Percentiles rank a stretch among this genome's conserved stretches.
Evolutionary conservation across 2,329 filamentous ascomycete species (phyloP).

Genomic region (Colletotrichum sp.): DNA sequence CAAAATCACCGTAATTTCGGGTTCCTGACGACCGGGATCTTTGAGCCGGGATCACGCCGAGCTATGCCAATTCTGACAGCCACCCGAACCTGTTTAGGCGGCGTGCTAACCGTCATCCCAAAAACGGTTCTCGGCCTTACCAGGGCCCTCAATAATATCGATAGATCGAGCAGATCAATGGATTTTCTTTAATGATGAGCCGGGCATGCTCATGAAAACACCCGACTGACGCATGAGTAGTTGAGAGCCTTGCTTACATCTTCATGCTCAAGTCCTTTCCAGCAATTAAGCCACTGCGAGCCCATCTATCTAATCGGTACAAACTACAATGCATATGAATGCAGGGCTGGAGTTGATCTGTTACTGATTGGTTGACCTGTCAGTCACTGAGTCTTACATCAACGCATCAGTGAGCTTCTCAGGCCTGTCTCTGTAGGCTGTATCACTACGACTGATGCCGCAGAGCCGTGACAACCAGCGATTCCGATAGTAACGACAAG

Average conservation of each 20-base stretch:
- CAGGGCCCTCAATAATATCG: background rate
- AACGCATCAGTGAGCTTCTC: background rate
- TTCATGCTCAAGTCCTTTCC: background rate
- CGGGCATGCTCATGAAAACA: background rate
- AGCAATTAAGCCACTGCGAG: background rate
- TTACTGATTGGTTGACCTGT: background rate
- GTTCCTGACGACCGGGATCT: background rate
- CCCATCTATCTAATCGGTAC: background rate
- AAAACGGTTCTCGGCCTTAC: background rate
- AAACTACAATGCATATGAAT: background rate
- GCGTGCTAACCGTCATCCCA: background rate
- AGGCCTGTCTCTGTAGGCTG: background rate
- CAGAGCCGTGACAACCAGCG: background rate
- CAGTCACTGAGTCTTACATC: background rate
- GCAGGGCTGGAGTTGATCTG: background rate
- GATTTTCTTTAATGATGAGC: background rate
- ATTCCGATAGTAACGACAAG: background rate
- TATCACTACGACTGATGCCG: background rate
- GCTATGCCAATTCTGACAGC: conserved; percentile 1
- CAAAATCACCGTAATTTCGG: conserved; percentile 16
- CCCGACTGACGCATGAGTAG: background rate
- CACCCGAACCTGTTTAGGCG: conserved; percentile 2
- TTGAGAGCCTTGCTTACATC: background rate
- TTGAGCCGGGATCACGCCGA: background rate
- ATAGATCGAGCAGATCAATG: background rate